phyloP scores from a whole-genome alignment of 495 filamentous ascomycete genomes.

The Trichoderma reesei region DNA sequence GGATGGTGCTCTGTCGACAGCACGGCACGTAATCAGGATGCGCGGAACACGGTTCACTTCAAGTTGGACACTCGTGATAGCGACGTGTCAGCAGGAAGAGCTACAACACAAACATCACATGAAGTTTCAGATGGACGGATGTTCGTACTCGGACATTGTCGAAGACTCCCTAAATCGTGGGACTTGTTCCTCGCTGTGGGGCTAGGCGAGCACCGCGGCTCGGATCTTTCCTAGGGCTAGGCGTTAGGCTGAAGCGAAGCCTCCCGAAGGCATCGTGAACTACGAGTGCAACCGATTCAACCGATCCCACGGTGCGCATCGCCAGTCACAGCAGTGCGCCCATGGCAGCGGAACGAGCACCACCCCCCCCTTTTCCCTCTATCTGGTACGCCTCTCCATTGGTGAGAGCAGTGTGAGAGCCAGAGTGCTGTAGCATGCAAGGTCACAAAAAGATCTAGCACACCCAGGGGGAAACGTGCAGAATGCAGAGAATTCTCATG shows the following conservation, averaged over 20 bases:
- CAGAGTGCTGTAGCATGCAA: conserved; percentile 5
- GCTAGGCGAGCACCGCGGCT: background rate
- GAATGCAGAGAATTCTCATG: background rate
- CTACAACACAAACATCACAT: background rate
- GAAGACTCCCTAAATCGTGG: no score
- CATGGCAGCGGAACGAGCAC: no score
- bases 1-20: background rate
- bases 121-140: background rate
- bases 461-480: background rate
- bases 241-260: background rate
- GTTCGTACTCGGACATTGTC: background rate
- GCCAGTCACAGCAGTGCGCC: no score
- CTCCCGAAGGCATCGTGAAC: background rate
- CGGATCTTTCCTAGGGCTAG: conserved; percentile 1
- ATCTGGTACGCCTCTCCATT: background rate
- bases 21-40: background rate
- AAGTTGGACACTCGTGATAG: background rate
- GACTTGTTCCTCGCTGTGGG: background rate
- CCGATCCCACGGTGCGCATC: conserved; percentile 1
- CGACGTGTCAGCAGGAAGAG: background rate
- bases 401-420: no score
- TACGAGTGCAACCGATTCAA: no score
- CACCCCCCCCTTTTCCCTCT: background rate
- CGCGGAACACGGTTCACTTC: background rate
- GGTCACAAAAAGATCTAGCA: conserved; percentile 4